phyloP scores from a whole-genome alignment of 345 rosid genomes.

The Eucalyptus melliodora region DNA sequence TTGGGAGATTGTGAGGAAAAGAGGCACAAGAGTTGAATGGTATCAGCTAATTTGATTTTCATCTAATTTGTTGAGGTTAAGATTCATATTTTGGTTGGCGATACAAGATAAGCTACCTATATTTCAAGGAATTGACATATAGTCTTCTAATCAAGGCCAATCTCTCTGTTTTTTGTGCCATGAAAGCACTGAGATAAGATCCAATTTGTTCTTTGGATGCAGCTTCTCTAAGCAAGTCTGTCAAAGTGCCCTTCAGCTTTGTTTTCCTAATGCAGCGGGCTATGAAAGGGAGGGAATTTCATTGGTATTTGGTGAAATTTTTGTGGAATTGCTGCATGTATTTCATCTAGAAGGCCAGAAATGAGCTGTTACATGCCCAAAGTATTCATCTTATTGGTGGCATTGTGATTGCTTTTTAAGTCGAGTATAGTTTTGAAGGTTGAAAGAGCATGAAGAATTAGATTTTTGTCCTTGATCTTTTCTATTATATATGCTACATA shows the following conservation, averaged over 20 bases:
- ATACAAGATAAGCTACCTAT: background rate
- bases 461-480: background rate
- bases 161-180: background rate
- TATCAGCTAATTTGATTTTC: background rate
- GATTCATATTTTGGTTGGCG: background rate
- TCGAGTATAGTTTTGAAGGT: background rate
- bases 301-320: background rate
- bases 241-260: background rate
- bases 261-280: background rate
- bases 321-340: background rate
- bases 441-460: background rate
- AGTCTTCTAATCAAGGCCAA: background rate
- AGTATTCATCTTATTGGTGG: background rate
- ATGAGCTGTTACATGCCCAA: background rate
- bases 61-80: background rate
- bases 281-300: background rate
- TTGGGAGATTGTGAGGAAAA: background rate
- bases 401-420: background rate
- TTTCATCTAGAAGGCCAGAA: background rate
- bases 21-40: background rate
- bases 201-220: background rate
- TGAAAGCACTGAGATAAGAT: background rate
- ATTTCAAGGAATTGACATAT: background rate
- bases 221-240: background rate
- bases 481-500: background rate